phyloP scores from a whole-genome alignment of 805 yeast genomes.

The Jamesozyma rosinii region DNA sequence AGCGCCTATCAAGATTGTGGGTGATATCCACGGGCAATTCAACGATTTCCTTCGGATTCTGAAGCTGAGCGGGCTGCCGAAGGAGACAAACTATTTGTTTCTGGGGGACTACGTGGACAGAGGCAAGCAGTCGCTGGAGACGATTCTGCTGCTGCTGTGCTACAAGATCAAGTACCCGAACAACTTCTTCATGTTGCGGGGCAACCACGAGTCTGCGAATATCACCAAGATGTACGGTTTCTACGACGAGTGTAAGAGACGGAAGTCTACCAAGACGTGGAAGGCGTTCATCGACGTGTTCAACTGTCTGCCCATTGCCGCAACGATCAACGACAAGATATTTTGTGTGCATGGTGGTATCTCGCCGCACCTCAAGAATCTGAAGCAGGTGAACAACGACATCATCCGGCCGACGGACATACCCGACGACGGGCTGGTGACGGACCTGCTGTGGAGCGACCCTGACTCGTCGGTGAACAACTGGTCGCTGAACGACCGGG shows the following conservation, averaged over 20 bases:
- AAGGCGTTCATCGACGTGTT: conserved; percentile 87
- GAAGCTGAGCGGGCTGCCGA: conserved; percentile 94
- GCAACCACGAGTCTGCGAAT: conserved; percentile 96
- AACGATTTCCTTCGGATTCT: conserved; percentile 83
- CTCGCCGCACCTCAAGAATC: conserved; percentile 55
- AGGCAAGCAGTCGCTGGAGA: conserved; percentile 92
- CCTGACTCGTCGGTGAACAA: conserved; percentile 48
- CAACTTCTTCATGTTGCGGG: conserved; percentile 84
- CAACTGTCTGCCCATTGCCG: conserved; percentile 91
- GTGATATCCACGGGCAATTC: conserved; percentile 95
- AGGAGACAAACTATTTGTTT: conserved; percentile 82
- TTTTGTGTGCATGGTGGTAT: conserved; percentile 84
- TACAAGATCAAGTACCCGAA: conserved; percentile 94
- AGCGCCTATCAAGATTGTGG: conserved; percentile 76
- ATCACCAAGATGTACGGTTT: conserved; percentile 95
- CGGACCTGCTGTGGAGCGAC: conserved; percentile 77
- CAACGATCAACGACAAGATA: conserved; percentile 87
- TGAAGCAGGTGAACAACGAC: conserved; percentile 50
- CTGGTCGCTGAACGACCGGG: conserved; percentile 76
- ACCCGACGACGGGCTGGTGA: conserved; percentile 67
- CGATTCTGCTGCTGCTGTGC: conserved; percentile 77
- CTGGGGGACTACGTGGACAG: conserved; percentile 96
- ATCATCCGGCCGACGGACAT: conserved; percentile 75
- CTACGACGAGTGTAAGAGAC: conserved; percentile 92
- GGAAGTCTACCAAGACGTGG: conserved; percentile 88